phyloP scores from a whole-genome alignment of 225 moss, liverwort and hornwort species.

The Climacium dendroides region DNA sequence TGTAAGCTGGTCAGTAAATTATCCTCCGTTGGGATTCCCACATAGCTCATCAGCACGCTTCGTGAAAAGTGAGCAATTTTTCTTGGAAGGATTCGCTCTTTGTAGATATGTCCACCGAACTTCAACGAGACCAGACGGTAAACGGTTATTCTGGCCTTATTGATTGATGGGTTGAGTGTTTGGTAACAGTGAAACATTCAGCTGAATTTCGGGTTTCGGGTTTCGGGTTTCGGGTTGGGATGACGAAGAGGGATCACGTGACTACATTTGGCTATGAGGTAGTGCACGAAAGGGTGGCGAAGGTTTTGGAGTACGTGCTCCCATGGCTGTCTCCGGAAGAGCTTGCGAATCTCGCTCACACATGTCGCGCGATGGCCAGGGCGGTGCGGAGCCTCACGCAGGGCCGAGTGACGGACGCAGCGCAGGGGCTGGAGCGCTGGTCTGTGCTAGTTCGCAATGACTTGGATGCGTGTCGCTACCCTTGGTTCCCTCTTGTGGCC shows the following conservation, averaged over 20 bases:
- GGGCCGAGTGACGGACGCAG: slow-evolving; percentile 37
- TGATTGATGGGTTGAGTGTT: not conserved
- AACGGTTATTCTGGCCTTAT: not conserved
- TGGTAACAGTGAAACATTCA: not conserved
- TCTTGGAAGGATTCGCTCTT: not conserved
- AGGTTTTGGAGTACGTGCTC: slow-evolving; percentile 26
- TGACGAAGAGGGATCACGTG: slow-evolving; percentile 1
- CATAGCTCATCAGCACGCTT: not conserved
- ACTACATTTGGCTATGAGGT: not conserved
- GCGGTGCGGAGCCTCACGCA: slow-evolving; percentile 31
- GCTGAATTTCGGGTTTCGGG: not conserved
- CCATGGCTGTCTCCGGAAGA: slow-evolving; percentile 41
- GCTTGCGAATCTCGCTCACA: slow-evolving; percentile 34
- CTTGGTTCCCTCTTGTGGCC: slow-evolving; percentile 64
- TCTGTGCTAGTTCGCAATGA: slow-evolving; percentile 50
- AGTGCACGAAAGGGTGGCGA: not conserved
- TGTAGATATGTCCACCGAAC: not conserved
- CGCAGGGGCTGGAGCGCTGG: slow-evolving; percentile 62
- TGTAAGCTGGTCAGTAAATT: not conserved
- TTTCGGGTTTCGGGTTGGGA: not conserved
- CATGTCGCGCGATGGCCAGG: slow-evolving; percentile 27
- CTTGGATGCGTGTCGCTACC: slow-evolving; percentile 60
- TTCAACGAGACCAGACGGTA: not conserved
- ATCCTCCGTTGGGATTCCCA: not conserved
- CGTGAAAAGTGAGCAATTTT: not conserved